Conservation (phyloP, 2,329 filamentous ascomycete species). For the Hypoxylon sp. region DNA sequence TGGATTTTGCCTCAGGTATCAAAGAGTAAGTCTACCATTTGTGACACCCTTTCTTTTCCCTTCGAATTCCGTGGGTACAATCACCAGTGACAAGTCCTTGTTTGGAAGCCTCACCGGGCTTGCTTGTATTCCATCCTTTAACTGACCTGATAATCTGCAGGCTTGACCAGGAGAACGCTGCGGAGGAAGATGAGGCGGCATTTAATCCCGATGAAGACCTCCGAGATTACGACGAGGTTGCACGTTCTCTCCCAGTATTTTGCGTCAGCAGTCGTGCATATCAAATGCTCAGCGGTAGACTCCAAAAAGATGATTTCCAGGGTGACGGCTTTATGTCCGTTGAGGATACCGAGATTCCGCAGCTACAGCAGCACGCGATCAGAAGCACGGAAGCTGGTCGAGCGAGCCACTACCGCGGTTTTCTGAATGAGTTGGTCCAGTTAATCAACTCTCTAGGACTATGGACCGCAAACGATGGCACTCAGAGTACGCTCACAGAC, state of each 20-base stretch:
- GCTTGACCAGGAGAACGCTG: slow-evolving; percentile 63
- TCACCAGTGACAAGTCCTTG: too few relatives aligned
- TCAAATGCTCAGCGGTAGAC: slow-evolving; percentile 65
- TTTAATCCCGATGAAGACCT: slow-evolving; percentile 63
- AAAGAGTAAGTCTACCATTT: slow-evolving; percentile 57
- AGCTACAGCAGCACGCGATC: slow-evolving; percentile 67
- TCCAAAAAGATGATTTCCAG: slow-evolving; percentile 59
- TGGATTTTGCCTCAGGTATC: slow-evolving; percentile 69
- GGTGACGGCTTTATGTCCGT: slow-evolving; percentile 59
- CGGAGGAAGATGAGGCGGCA: too few relatives aligned
- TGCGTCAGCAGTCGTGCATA: slow-evolving; percentile 72
- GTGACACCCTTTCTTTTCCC: too few relatives aligned
- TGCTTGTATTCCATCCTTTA: background rate
- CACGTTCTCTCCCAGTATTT: slow-evolving; percentile 67
- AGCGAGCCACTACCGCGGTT: slow-evolving; percentile 57
- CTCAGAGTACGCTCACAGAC: slow-evolving; percentile 29
- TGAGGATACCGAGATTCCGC: slow-evolving; percentile 68
- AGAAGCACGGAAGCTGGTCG: slow-evolving; percentile 52
- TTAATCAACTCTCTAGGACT: slow-evolving; percentile 63
- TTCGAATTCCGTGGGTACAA: too few relatives aligned
- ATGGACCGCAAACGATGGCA: slow-evolving; percentile 38
- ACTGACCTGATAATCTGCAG: slow-evolving; percentile 32
- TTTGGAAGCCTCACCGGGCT: too few relatives aligned
- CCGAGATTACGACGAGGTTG: slow-evolving; percentile 68
- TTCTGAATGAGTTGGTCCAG: slow-evolving; percentile 64